Percentiles rank a stretch among this genome's conserved stretches.
Conservation (phyloP, 768 basidiomycete genomes). For the Lentinula guzmanii region DNA sequence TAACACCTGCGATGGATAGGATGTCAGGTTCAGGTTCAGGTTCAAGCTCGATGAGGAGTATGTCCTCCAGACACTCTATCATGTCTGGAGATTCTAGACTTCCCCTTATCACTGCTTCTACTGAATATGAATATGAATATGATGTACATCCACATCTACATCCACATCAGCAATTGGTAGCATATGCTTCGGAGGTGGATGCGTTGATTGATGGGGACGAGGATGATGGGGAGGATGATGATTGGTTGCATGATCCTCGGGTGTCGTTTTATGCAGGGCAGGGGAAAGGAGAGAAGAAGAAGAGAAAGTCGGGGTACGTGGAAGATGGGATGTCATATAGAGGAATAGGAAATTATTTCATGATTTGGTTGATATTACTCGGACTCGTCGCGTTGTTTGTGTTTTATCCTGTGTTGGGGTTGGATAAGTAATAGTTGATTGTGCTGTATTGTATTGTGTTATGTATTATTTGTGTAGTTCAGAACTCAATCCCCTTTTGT, state of each 20-base stretch:
- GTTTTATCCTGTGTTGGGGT: not conserved
- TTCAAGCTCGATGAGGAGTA: not conserved
- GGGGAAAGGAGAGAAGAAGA: not conserved
- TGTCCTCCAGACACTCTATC: not conserved
- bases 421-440: not conserved
- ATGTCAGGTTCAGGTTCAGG: not conserved
- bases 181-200: not conserved
- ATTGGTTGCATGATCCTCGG: not conserved
- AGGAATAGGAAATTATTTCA: not conserved
- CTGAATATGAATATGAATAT: too few species aligned
- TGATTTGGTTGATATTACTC: not conserved
- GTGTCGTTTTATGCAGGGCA: not conserved
- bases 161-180: not conserved
- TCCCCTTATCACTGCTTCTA: not conserved
- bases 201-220: not conserved
- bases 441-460: not conserved
- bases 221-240: constrained; percentile 1
- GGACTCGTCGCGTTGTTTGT: constrained; percentile 1
- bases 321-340: not conserved
- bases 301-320: not conserved
- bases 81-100: not conserved
- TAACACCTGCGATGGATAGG: not conserved
- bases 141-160: not conserved
- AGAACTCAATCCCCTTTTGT: not conserved
- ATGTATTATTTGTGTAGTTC: too few species aligned